phyloP scores from a whole-genome alignment of 2,329 filamentous ascomycete genomes.

The Claviceps pusilla region DNA sequence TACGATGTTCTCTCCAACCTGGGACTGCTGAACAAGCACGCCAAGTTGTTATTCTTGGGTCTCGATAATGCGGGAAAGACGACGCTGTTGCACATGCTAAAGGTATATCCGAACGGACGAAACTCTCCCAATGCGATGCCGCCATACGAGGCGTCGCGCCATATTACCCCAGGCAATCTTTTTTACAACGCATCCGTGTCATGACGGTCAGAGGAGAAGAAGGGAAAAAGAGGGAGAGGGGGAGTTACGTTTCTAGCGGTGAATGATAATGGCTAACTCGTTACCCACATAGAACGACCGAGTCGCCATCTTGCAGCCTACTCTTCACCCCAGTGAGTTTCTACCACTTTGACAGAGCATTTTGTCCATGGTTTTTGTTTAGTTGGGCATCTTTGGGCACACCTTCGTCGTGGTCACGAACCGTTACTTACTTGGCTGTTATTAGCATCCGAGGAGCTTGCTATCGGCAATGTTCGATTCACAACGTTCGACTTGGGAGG shows the following conservation, averaged over 20 bases:
- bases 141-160: background rate
- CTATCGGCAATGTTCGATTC: slow-evolving; percentile 85
- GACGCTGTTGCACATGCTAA: slow-evolving; percentile 86
- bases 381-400: background rate
- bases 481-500: slow-evolving; percentile 89
- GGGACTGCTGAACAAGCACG: slow-evolving; percentile 87
- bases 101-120: slow-evolving; percentile 40
- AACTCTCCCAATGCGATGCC: background rate
- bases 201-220: background rate
- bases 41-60: slow-evolving; percentile 84
- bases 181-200: background rate
- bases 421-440: slow-evolving; percentile 7
- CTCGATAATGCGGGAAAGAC: slow-evolving; percentile 94
- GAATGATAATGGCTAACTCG: slow-evolving; percentile 11
- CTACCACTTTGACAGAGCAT: background rate
- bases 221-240: too few species aligned
- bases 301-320: slow-evolving; percentile 79
- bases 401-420: background rate
- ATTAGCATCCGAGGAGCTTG: slow-evolving; percentile 74
- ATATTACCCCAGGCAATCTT: background rate
- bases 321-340: slow-evolving; percentile 74
- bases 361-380: background rate
- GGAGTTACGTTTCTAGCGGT: background rate
- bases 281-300: slow-evolving; percentile 57
- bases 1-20: slow-evolving; percentile 81